Base-by-base conservation (phyloP, 768 basidiomycete genomes). In the Kwoniella europaea region DNA sequence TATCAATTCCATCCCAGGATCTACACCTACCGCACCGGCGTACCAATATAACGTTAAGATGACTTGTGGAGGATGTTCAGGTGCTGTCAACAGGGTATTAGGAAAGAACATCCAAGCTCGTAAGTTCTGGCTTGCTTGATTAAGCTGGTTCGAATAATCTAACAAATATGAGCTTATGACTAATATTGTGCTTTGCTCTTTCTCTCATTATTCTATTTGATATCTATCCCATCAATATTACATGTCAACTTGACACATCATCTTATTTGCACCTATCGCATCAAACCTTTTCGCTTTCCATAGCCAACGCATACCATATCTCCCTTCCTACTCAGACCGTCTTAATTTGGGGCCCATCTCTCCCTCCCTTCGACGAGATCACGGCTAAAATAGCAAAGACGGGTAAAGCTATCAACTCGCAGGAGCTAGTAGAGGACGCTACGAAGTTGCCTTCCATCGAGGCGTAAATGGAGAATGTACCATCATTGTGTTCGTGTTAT, bases 341-440 rank as follows among this genome's bases (percentile, higher is more conserved):
- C 65, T 63, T 77, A 35, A 74, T 84, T 29, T 84, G 81, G 80
- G 82, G 80, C 24, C 73, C 76, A 1, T 61, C 66, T 20, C 65
- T 84, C 16, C 82, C 82, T 13, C 64, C 76, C 13, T 80, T 83
- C 63, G 81, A 82, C 10, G 56, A 63, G 1, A 73, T 84, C 13
- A 79, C 81, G 4, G 79, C 75, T 24, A 82, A 82, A 74, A 84
- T 84, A 67, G 73, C 71, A 2, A 84, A 84, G 80, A 84, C 84
- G 3, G 84, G 84, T 2, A 84, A 84, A 71, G 65, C 73, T 68
- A 74, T 78, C 58, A 41, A 57, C 18, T 42, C 53, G 4, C 61
- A 74, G 54, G 71, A 76, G 50, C 20, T 67, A 5, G 60, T 78
- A 7, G 61, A 59, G 22, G 74, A 77, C 27, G 46, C 65, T 27